Base-by-base conservation (phyloP, 441 rosid species). In the Pelargonium myrrhifolium region DNA sequence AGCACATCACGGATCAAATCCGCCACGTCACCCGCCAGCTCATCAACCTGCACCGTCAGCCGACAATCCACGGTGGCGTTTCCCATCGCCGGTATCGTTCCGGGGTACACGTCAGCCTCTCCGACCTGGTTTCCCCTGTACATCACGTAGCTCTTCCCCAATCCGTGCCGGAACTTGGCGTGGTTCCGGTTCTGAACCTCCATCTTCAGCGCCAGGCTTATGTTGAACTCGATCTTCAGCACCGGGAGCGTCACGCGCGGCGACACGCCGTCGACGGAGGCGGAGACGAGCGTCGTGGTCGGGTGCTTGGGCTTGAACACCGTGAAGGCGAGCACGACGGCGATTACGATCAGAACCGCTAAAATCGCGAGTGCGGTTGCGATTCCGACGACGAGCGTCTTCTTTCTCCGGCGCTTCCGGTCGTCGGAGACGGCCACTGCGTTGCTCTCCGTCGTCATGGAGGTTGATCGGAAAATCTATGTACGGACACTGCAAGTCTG, bases 241-340 rank as follows among this genome's bases (percentile, higher is more conserved):
- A 47, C 62, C 0, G 90, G 90, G 45, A 78, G 75, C 0, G 81
- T 28, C 65, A 88, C 15, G 1, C 76, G 59, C 10, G 92, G 85
- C 11, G 94, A 71, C 63, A 88, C 61, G 15, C 84, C 88, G 3
- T 76, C 78, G 0, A 88, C 53, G 0, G 79, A 67, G 2, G 87
- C 81, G 1, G 93, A 87, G 40, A 83, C 7, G 12, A 85, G 43
- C 5, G 76, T 65, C 14, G 79, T 40, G 35, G 42, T 71, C 4
- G 89, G 89, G 28, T 81, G 73, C 76, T 70, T 85, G 40, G 79
- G 63, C 73, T 86, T 85, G 74, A 88, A 85, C 3, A 88, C 71
- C 0, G 95, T 84, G 22, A 86, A 56, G 7, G 79, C 69, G 15
- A 87, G 83, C 60, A 82, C 68, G 20, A 90, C 80, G 42, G 24